These are phyloP conservation scores for Gossypium turneri DNA, from an alignment of 345 rosid species.

Conservation along the genomic window DNA sequence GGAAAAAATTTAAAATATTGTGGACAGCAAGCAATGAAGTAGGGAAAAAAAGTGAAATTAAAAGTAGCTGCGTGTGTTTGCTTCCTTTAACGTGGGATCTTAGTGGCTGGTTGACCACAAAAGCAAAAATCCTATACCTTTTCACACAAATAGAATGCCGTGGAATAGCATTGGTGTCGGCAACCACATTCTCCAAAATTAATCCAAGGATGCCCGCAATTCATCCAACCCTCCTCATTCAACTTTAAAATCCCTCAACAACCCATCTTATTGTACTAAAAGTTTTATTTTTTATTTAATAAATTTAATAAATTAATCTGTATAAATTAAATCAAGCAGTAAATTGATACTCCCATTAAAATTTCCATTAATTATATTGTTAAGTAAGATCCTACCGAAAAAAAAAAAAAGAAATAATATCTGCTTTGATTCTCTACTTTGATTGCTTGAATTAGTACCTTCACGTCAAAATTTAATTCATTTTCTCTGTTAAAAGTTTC, in stretches of 20 bases:
- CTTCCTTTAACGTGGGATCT: background rate
- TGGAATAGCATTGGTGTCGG: slow-evolving; percentile 14
- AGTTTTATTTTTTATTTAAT: too few relatives aligned
- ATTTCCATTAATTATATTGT: too few relatives aligned
- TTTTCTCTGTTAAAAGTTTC: too few relatives aligned
- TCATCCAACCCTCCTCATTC: slow-evolving; percentile 7
- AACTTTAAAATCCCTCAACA: background rate
- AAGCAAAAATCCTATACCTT: background rate
- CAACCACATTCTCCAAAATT: background rate
- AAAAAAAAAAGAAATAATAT: too few relatives aligned
- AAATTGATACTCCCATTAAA: too few relatives aligned
- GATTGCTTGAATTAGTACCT: too few relatives aligned
- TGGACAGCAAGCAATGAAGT: background rate
- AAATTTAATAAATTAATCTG: too few relatives aligned
- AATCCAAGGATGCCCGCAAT: background rate
- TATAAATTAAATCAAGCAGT: too few relatives aligned
- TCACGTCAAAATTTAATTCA: too few relatives aligned
- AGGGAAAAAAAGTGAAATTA: background rate
- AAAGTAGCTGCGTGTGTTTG: background rate
- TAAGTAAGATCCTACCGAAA: too few relatives aligned
- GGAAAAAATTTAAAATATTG: background rate
- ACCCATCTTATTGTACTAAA: too few relatives aligned
- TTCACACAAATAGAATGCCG: background rate
- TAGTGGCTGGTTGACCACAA: slow-evolving; percentile 14
- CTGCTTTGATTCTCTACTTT: too few relatives aligned